Conservation (phyloP, 257 asterid genomes). For the Oldenlandia corymbosa region DNA sequence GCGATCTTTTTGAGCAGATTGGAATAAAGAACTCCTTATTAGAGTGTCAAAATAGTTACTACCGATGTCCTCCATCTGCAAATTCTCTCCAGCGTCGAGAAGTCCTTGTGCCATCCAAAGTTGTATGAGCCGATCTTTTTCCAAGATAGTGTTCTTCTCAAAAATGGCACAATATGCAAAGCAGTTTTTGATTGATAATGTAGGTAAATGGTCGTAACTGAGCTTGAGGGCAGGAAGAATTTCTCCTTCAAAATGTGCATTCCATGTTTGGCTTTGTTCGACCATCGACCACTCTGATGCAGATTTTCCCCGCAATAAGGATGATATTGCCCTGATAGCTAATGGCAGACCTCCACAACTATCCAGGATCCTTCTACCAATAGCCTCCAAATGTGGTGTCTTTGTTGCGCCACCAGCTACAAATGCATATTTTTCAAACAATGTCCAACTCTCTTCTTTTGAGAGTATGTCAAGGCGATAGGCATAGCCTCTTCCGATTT, state of each 20-base stretch:
- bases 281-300: not conserved
- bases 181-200: slow-evolving; percentile 20
- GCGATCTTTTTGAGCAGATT: slow-evolving; percentile 14
- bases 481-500: slow-evolving; percentile 21
- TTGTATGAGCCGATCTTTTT: slow-evolving; percentile 24
- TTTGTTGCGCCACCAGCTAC: no score
- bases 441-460: not conserved
- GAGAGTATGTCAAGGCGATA: not conserved
- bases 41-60: slow-evolving; percentile 3
- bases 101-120: slow-evolving; percentile 26
- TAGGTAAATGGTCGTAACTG: slow-evolving; percentile 17
- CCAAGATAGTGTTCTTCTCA: slow-evolving; percentile 15
- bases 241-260: no score
- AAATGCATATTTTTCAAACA: not conserved
- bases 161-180: slow-evolving; percentile 22
- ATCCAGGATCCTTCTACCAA: not conserved
- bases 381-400: not conserved
- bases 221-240: slow-evolving; percentile 1
- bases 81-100: not conserved
- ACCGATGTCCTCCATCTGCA: not conserved
- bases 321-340: not conserved
- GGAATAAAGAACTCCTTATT: slow-evolving; percentile 15
- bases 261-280: not conserved
- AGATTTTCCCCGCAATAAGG: not conserved
- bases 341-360: slow-evolving; percentile 11